Evolutionary conservation across 164 flowering plant genomes (phyloP).

Genomic region (Umbellularia californica): DNA sequence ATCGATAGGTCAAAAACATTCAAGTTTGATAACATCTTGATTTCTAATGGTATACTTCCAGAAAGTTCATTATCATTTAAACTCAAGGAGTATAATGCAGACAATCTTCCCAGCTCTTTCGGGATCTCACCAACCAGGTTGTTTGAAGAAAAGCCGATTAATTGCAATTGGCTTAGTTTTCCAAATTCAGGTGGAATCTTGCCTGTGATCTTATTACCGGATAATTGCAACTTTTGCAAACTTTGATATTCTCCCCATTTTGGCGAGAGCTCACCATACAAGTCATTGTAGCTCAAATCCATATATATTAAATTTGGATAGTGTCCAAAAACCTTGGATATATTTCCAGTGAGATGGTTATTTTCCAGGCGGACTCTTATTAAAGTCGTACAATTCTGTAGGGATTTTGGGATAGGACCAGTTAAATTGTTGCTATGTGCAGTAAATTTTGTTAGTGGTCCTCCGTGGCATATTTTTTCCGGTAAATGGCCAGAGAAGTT

Average conservation of each 20-base stretch:
- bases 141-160: too few relatives aligned
- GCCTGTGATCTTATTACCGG: too few relatives aligned
- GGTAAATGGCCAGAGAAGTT: too few relatives aligned
- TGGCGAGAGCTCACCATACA: conserved; percentile 5
- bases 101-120: conserved; percentile 22
- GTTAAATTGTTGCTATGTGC: background rate
- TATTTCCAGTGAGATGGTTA: conserved; percentile 16
- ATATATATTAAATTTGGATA: background rate
- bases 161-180: too few relatives aligned
- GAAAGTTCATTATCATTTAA: conserved; percentile 29
- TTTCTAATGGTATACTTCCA: conserved; percentile 27
- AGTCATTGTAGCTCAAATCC: background rate
- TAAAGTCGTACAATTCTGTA: conserved; percentile 19
- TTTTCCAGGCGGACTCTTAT: conserved; percentile 17
- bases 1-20: too few relatives aligned
- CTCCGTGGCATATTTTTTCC: background rate
- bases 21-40: conserved; percentile 20
- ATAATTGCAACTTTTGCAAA: too few relatives aligned
- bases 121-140: too few relatives aligned
- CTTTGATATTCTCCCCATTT: background rate
- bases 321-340: conserved; percentile 3
- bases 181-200: too few relatives aligned
- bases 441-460: background rate
- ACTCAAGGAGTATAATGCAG: conserved; percentile 22
- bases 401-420: conserved; percentile 16